Percentiles rank a stretch among this genome's conserved stretches.
phyloP scores from a whole-genome alignment of 108 stramenopile genomes.

The Mediolabrus comicus region DNA sequence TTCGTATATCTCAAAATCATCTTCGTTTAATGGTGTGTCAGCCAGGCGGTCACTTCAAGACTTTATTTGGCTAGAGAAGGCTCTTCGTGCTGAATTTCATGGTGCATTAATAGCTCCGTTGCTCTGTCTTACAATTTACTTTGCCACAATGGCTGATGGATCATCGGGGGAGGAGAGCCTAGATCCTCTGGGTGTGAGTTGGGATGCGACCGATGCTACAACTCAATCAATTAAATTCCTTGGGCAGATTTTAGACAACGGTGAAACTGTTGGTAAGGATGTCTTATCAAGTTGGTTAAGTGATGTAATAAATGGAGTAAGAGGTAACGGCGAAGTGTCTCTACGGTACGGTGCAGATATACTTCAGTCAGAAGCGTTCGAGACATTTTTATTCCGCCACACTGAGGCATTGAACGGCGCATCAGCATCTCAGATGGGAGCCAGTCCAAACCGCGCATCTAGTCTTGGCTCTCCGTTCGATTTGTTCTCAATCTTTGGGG shows the following conservation, averaged over 20 bases:
- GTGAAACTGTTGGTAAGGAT: conserved; percentile 46
- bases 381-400: conserved; percentile 77
- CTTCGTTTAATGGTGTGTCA: conserved; percentile 47
- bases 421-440: conserved; percentile 15
- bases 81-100: conserved; percentile 68
- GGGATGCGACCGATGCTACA: conserved; percentile 10
- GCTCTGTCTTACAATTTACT: conserved; percentile 54
- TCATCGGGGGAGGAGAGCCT: neutral
- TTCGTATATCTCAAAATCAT: neutral
- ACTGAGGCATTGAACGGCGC: conserved; percentile 38
- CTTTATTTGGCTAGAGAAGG: conserved; percentile 79
- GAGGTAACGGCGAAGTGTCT: conserved; percentile 76
- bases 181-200: conserved; percentile 22
- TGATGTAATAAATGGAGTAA: conserved; percentile 75
- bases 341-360: conserved; percentile 35
- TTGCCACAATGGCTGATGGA: conserved; percentile 3
- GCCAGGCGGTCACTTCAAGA: conserved; percentile 65
- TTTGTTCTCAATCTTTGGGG: conserved; percentile 26
- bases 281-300: conserved; percentile 68
- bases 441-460: conserved; percentile 9
- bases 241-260: conserved; percentile 38
- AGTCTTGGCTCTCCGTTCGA: conserved; percentile 33
- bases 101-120: conserved; percentile 67
- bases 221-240: conserved; percentile 27
- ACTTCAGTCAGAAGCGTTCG: conserved; percentile 69